Evolutionary conservation across 2,329 filamentous ascomycete species (phyloP), one percentile per base, ranked within the genome.

Genomic region (Cladosporium velox): DNA sequence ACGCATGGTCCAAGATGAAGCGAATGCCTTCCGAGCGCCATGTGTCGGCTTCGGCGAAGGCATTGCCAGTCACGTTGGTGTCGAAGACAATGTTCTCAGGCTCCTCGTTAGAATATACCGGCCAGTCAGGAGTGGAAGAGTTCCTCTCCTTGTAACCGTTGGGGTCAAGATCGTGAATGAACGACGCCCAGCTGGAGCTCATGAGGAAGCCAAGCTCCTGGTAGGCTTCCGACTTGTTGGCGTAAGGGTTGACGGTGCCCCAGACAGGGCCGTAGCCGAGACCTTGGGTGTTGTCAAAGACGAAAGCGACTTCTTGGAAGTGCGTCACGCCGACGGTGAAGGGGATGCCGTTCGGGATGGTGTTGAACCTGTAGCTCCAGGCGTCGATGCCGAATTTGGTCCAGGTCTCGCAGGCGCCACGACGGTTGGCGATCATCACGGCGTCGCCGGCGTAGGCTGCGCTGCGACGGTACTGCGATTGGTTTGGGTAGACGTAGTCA

Each of bases 361-460:
- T 85, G 72, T 89, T 86, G 80, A 89, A 90, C 57, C 85, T 83
- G 77, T 88, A 90, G 71, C 83, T 85, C 78, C 87, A 89, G 11
- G 85, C 85, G 7, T 83, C 78, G 2, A 85, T 71, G 15, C 78
- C 77, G 34, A 79, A 75, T 11, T 77, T 77, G 14, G 84, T 78
- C 82, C 84, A 87, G 1, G 79, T 77, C 70, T 85, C 78, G 67
- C 82, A 84, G 5, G 84, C 82, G 26, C 82, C 77, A 32, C 87
- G 81, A 1, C 87, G 82, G 35, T 83, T 81, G 5, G 84, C 87
- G 66, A 87, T 85, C 76, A 88, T 85, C 59, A 77, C 73, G 1
- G 79, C 75, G 73, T 90, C 87, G 11, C 87, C 87, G 4, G 77
- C 75, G 70, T 84, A 86, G 1, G 87, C 84, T 6, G 82, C 81